Evolutionary conservation across 2,329 filamentous ascomycete species (phyloP), one percentile per base, ranked within the genome.

Genomic region (Diplodia corticola): DNA sequence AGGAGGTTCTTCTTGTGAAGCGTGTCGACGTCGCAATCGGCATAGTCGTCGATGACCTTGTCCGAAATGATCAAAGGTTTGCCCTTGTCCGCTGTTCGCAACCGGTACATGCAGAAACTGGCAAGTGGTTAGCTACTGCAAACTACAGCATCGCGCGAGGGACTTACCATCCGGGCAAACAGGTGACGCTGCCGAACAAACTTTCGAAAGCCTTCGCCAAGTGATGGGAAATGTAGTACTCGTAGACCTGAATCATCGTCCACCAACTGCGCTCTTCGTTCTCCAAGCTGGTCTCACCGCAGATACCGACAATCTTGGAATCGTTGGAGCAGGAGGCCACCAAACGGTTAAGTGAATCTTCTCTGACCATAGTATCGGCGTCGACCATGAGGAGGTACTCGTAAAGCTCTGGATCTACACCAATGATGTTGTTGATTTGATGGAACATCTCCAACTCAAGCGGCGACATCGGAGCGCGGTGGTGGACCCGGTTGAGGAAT

Each of bases 181-280:
- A 99, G 67, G 95, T 99, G 68, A 99, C 95, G 78, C 92, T 96
- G 75, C 93, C 95, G 75, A 99, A 99, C 68, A 99, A 87, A 68
- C 93, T 97, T 78, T 99, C 95, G 76, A 99, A 99, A 69, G 95
- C 92, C 82, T 99, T 99, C 64, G 95, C 85, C 77, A 99, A 82
- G 80, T 99, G 91, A 84, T 99, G 95, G 33, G 95, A 98, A 75
- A 99, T 99, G 79, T 93, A 99, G 83, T 99, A 99, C 79, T 99
- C 95, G 81, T 99, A 99, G 70, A 99, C 95, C 78, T 99, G 95
- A 74, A 99, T 99, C 95, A 99, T 99, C 13, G 95, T 99, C 92
- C 92, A 97, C 93, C 93, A 98, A 73, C 89, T 93, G 71, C 89
- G 86, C 73, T 97, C 92, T 77, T 97, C 94, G 74, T 99, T 99